Percentiles rank a stretch among this genome's conserved stretches.
phyloP scores from a whole-genome alignment of 305 asterid genomes.

The Rubia occidens region DNA sequence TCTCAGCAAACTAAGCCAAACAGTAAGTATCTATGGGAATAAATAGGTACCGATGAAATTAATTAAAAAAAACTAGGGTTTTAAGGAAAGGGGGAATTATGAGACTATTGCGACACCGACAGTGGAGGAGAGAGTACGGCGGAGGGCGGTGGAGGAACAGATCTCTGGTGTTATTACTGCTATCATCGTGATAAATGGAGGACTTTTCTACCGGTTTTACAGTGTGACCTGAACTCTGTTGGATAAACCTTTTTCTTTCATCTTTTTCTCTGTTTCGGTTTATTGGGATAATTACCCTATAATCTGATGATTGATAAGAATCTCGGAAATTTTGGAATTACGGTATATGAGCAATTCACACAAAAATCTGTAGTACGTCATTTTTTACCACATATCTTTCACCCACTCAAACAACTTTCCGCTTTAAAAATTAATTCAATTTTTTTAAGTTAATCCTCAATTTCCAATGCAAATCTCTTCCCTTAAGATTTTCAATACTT shows the following conservation, averaged over 20 bases:
- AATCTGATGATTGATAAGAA: no score
- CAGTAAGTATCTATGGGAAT: background rate
- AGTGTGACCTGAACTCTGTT: background rate
- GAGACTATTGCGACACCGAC: background rate
- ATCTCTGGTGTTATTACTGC: background rate
- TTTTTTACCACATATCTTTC: no score
- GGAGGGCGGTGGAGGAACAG: slow-evolving; percentile 5
- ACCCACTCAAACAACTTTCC: no score
- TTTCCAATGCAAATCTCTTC: no score
- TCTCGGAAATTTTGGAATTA: no score
- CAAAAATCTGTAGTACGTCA: no score
- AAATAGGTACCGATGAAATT: background rate
- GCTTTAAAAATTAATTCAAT: no score
- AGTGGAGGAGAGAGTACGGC: background rate
- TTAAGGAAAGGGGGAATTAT: background rate
- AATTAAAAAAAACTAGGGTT: slow-evolving; percentile 6
- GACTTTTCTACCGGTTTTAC: slow-evolving; percentile 5
- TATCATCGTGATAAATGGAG: background rate
- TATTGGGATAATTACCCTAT: background rate
- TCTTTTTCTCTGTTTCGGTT: background rate
- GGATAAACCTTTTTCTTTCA: background rate
- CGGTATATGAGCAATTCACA: no score
- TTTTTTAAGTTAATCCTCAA: no score
- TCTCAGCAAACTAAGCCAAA: background rate
- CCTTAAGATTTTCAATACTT: no score